Evolutionary conservation across 2,329 filamentous ascomycete genomes (phyloP).

Genomic region (Incumbomyces lentus): DNA sequence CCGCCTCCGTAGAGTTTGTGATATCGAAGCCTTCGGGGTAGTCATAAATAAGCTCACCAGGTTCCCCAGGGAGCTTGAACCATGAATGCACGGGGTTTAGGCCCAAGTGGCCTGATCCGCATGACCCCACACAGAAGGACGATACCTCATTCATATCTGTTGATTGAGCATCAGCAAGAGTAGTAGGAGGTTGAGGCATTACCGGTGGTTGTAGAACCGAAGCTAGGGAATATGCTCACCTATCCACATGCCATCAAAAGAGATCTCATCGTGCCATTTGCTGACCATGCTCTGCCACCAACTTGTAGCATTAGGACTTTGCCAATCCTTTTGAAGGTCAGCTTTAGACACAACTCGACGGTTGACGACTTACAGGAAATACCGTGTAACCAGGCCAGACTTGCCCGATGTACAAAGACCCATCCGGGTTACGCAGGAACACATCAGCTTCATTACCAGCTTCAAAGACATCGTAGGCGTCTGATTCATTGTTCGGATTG

Average conservation of each 20-base stretch:
- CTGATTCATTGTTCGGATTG: conserved; percentile 57
- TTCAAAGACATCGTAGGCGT: conserved; percentile 47
- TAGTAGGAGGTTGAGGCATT: no score
- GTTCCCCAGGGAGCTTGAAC: conserved; percentile 55
- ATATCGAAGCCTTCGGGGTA: conserved; percentile 62
- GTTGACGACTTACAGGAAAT: conserved; percentile 31
- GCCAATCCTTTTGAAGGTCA: conserved; percentile 35
- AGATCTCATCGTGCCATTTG: conserved; percentile 42
- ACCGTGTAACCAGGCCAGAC: conserved; percentile 53
- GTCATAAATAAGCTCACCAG: conserved; percentile 35
- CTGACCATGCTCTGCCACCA: conserved; percentile 50
- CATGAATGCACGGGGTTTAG: conserved; percentile 59
- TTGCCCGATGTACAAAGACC: conserved; percentile 43
- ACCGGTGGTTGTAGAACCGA: no score
- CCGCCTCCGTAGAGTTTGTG: conserved; percentile 58
- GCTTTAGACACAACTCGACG: no score
- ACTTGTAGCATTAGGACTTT: conserved; percentile 47
- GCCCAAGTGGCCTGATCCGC: conserved; percentile 54
- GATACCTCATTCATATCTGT: conserved; percentile 51
- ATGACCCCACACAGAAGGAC: conserved; percentile 61
- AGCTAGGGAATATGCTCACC: no score
- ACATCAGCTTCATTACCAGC: conserved; percentile 39
- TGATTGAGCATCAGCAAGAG: not conserved
- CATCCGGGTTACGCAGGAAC: conserved; percentile 46
- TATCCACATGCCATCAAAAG: conserved; percentile 48